Evolutionary conservation across 495 filamentous ascomycete species (phyloP), one percentile per base, ranked within the genome.

Genomic region (Penicillium goetzii): DNA sequence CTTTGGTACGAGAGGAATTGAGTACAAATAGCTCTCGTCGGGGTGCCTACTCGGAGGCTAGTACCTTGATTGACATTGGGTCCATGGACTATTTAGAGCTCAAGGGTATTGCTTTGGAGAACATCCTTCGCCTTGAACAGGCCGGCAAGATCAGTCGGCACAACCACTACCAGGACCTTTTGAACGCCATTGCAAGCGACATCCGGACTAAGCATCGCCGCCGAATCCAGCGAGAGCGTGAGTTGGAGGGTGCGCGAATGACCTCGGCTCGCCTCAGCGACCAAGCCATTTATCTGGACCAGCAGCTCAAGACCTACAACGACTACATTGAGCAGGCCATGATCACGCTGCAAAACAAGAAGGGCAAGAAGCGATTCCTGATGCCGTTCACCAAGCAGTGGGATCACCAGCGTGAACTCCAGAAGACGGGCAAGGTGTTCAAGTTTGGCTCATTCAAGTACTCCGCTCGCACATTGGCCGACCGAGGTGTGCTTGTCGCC

Each of bases 251-350:
- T 63, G 92, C 97, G 43, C 86, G 90, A 21, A 78, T 91, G 65
- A 99, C 95, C 6, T 86, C 97, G 32, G 81, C 80, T 10, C 90
- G 94, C 64, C 80, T 99, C 57, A 90, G 92, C 73, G 91, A 96
- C 66, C 97, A 99, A 76, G 93, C 95, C 26, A 83, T 84, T 53
- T 98, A 92, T 78, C 84, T 99, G 2, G 96, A 99, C 68, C 88
- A 91, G 63, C 96, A 98, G 77, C 85, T 97, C 45, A 96, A 97
- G 81, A 92, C 88, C 64, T 99, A 97, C 81, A 97, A 99, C 72
- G 92, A 98, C 76, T 98, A 97, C 73, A 97, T 99, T 69, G 95
- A 99, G 81, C 93, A 97, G 74, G 92, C 95, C 21, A 97, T 99
- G 93, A 84, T 93, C 57, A 98, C 96, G n/a, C 85, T 99, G 54